phyloP scores from a whole-genome alignment of 345 rosid genomes.

The Eucalyptus tenuipes region DNA sequence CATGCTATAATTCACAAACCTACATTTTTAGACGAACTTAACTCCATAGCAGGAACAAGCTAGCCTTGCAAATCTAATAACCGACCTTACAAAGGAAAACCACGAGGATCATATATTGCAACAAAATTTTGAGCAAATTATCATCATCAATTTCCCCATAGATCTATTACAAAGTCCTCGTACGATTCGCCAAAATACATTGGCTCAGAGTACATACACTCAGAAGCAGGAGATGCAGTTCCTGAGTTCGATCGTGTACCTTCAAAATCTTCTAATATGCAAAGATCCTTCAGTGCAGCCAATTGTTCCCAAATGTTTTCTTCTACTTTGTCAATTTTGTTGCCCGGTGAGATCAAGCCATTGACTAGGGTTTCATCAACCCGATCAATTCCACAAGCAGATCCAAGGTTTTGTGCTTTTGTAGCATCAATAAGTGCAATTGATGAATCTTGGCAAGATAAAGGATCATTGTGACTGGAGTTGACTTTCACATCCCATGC shows the following conservation, averaged over 20 bases:
- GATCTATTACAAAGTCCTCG: neutral
- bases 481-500: neutral
- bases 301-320: neutral
- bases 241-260: neutral
- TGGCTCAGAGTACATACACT: neutral
- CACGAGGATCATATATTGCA: neutral
- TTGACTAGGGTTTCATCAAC: neutral
- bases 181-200: neutral
- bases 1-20: neutral
- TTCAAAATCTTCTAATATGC: neutral
- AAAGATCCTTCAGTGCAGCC: neutral
- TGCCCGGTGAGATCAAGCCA: neutral
- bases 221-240: neutral
- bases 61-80: neutral
- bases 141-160: neutral
- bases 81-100: neutral
- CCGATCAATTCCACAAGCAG: neutral
- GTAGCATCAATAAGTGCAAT: neutral
- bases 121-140: neutral
- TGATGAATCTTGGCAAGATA: neutral
- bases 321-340: neutral
- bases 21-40: too few relatives aligned
- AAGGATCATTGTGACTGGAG: neutral
- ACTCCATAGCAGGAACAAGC: neutral
- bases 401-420: neutral